phyloP scores from a whole-genome alignment of 2,329 filamentous ascomycete genomes.

The Rhynchosporium agropyri region DNA sequence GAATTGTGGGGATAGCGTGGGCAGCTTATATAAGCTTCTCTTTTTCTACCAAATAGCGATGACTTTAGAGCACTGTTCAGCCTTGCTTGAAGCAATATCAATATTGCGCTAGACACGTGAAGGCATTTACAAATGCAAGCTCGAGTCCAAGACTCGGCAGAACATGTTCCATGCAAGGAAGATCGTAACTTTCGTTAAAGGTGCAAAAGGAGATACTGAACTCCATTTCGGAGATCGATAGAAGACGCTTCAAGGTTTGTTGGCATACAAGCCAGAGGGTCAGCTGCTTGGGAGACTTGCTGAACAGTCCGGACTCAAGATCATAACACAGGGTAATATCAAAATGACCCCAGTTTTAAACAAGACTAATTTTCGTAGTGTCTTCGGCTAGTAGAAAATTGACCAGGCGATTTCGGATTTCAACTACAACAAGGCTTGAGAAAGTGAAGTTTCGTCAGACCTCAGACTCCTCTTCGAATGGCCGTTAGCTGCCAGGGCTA shows the following conservation, averaged over 20 bases:
- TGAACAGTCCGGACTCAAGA: slow-evolving; percentile 49
- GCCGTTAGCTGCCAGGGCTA: no score
- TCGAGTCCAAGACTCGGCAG: slow-evolving; percentile 34
- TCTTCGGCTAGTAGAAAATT: slow-evolving; percentile 45
- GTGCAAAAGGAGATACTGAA: slow-evolving; percentile 40
- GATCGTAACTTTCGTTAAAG: slow-evolving; percentile 41
- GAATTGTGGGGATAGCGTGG: neutral
- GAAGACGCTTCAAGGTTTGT: slow-evolving; percentile 45
- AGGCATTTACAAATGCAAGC: slow-evolving; percentile 5
- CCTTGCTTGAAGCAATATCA: no score
- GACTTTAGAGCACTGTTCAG: no score
- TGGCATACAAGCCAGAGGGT: slow-evolving; percentile 46
- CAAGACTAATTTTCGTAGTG: slow-evolving; percentile 53
- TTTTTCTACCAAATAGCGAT: no score
- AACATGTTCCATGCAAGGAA: slow-evolving; percentile 42
- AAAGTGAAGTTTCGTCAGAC: no score
- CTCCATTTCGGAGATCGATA: slow-evolving; percentile 48
- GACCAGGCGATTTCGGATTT: neutral
- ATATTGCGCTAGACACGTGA: neutral
- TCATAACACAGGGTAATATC: slow-evolving; percentile 49
- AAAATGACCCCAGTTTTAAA: slow-evolving; percentile 49
- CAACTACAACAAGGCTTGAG: neutral
- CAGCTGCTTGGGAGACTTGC: slow-evolving; percentile 46
- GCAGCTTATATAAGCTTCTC: no score
- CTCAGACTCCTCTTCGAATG: no score